phyloP scores from a whole-genome alignment of 139 green algal species.

The Chlorella sp. region DNA sequence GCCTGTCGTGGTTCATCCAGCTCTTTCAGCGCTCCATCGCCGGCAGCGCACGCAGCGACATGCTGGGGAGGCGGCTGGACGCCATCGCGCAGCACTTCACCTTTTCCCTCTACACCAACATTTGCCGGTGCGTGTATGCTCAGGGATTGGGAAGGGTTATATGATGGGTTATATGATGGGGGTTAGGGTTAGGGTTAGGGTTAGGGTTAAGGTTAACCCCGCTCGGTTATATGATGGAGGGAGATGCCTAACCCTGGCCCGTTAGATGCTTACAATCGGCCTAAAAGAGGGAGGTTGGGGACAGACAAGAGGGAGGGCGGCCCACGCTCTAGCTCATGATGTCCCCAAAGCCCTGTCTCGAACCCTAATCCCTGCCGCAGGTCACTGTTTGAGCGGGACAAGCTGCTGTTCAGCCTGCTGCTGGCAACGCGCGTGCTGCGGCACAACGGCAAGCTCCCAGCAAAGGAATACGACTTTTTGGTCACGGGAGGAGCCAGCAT shows the following conservation, averaged over 20 bases:
- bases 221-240: too few relatives aligned
- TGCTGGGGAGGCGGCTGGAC: constrained; percentile 33
- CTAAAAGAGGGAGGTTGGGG: too few relatives aligned
- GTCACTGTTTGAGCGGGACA: constrained; percentile 76
- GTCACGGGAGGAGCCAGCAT: constrained; percentile 35
- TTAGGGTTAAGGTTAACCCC: too few relatives aligned
- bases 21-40: constrained; percentile 44
- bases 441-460: constrained; percentile 31
- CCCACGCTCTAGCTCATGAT: too few relatives aligned
- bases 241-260: too few relatives aligned
- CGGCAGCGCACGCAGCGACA: constrained; percentile 7
- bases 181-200: too few relatives aligned
- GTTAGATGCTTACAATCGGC: too few relatives aligned
- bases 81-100: constrained; percentile 74
- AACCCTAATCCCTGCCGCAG: too few relatives aligned
- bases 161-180: background rate
- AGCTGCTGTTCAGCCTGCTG: constrained; percentile 73
- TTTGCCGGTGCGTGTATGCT: constrained; percentile 38
- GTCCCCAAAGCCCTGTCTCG: too few relatives aligned
- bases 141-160: background rate
- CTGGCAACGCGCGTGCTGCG: constrained; percentile 50
- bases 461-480: constrained; percentile 47
- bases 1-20: constrained; percentile 48
- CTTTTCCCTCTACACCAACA: constrained; percentile 64
- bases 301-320: too few relatives aligned